Evolutionary conservation across 2,329 filamentous ascomycete genomes (phyloP).

Genomic region (Penicillium sp.): DNA sequence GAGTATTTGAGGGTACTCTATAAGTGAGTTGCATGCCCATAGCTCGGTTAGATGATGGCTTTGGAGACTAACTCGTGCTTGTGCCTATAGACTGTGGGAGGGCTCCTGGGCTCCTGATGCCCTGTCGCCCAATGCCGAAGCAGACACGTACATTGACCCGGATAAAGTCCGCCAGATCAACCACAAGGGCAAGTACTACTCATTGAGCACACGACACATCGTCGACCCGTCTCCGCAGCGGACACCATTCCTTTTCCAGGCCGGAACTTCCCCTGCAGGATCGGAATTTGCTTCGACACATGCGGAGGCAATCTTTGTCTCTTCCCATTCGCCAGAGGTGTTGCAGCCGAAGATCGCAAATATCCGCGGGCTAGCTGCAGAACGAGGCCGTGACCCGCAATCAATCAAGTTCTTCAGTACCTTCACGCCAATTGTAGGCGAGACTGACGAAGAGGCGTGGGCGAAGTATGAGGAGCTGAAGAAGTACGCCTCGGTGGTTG

Average conservation of each 20-base stretch:
- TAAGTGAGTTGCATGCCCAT: constrained; percentile 38
- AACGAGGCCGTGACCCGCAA: constrained; percentile 47
- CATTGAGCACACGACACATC: constrained; percentile 41
- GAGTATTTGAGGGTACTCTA: constrained; percentile 56
- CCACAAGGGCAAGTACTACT: constrained; percentile 51
- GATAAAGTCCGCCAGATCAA: constrained; percentile 53
- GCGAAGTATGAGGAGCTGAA: constrained; percentile 46
- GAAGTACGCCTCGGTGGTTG: constrained; percentile 47
- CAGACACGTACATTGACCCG: constrained; percentile 52
- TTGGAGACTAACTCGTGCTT: not conserved
- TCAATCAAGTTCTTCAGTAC: constrained; percentile 51
- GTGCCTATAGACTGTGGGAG: constrained; percentile 42
- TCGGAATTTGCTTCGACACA: constrained; percentile 50
- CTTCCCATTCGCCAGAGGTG: constrained; percentile 44
- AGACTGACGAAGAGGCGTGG: constrained; percentile 47
- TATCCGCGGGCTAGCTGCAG: constrained; percentile 46
- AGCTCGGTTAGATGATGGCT: not conserved
- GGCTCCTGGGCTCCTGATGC: constrained; percentile 53
- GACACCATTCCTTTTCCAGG: constrained; percentile 52
- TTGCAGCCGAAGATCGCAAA: constrained; percentile 45
- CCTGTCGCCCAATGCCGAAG: constrained; percentile 45
- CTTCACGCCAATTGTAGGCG: constrained; percentile 44
- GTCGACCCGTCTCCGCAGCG: constrained; percentile 51
- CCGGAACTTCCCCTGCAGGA: constrained; percentile 52
- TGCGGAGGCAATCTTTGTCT: constrained; percentile 55